Percentiles rank a stretch among this genome's conserved stretches.
Conservation (phyloP, 805 yeast species). For the Hanseniaspora meyeri region DNA sequence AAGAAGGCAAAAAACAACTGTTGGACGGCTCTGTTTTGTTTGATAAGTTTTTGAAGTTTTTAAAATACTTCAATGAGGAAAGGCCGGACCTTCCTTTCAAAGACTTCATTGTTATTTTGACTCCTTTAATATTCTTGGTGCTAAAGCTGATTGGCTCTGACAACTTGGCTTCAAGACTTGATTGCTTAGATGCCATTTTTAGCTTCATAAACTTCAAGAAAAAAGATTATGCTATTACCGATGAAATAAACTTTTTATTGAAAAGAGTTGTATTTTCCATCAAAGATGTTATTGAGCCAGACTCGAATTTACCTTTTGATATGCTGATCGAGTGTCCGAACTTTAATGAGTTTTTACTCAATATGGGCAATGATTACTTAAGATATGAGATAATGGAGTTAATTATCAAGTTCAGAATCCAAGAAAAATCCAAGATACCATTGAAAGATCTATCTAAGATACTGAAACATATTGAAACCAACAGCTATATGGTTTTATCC, state of each 20-base stretch:
- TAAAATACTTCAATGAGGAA: constrained; percentile 40
- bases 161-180: constrained; percentile 44
- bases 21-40: constrained; percentile 34
- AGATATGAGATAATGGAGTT: constrained; percentile 9
- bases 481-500: constrained; percentile 25
- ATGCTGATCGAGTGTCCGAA: neutral
- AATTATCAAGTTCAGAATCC: neutral
- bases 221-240: constrained; percentile 26
- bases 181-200: constrained; percentile 50
- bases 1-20: neutral
- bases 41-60: constrained; percentile 53
- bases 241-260: constrained; percentile 8
- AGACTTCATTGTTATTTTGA: constrained; percentile 52
- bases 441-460: constrained; percentile 1
- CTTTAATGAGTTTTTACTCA: constrained; percentile 6
- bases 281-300: neutral
- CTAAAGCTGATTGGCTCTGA: constrained; percentile 32
- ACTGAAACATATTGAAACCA: constrained; percentile 10
- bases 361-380: neutral
- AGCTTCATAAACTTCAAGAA: constrained; percentile 37
- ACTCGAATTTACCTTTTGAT: neutral
- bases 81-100: constrained; percentile 57
- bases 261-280: constrained; percentile 1
- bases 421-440: neutral
- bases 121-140: constrained; percentile 52